These are phyloP conservation scores for Paecilomyces variotii DNA, from an alignment of 2,329 filamentous ascomycete genomes.

Conservation along the genomic window DNA sequence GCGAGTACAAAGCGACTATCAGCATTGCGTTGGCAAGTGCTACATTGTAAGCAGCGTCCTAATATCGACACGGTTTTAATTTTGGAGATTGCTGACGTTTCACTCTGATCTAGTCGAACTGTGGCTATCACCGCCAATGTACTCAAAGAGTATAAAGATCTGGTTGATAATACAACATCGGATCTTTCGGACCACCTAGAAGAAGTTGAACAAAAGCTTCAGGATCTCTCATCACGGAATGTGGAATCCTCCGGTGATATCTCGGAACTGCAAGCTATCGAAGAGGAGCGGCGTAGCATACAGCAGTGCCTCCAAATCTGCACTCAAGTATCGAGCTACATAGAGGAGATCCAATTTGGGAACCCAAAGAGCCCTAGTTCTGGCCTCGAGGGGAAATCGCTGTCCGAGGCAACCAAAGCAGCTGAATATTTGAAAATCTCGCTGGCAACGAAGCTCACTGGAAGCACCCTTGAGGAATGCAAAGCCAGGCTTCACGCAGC, in stretches of 20 bases:
- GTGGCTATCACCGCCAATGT: constrained; percentile 12
- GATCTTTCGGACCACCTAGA: constrained; percentile 27
- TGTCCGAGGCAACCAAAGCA: no score
- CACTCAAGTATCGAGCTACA: constrained; percentile 22
- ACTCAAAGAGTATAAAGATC: constrained; percentile 24
- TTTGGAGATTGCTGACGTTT: neutral
- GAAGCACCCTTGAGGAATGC: constrained; percentile 7
- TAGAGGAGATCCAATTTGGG: constrained; percentile 16
- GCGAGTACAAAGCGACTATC: constrained; percentile 18
- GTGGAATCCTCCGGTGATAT: neutral
- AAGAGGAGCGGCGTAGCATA: constrained; percentile 27
- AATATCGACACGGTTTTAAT: neutral
- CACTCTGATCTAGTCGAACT: constrained; percentile 9
- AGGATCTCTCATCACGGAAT: constrained; percentile 11
- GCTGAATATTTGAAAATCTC: no score
- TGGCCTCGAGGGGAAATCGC: no score
- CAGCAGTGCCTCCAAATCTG: constrained; percentile 29
- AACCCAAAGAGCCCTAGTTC: neutral
- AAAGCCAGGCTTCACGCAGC: constrained; percentile 13
- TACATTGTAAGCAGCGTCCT: constrained; percentile 15
- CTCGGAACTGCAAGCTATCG: constrained; percentile 12
- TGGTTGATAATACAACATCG: constrained; percentile 25
- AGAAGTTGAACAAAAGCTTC: constrained; percentile 21
- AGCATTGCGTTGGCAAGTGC: constrained; percentile 18
- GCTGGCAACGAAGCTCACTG: no score